Evolutionary conservation across 2,329 filamentous ascomycete genomes (phyloP).

Genomic region (Aureobasidium sp.): DNA sequence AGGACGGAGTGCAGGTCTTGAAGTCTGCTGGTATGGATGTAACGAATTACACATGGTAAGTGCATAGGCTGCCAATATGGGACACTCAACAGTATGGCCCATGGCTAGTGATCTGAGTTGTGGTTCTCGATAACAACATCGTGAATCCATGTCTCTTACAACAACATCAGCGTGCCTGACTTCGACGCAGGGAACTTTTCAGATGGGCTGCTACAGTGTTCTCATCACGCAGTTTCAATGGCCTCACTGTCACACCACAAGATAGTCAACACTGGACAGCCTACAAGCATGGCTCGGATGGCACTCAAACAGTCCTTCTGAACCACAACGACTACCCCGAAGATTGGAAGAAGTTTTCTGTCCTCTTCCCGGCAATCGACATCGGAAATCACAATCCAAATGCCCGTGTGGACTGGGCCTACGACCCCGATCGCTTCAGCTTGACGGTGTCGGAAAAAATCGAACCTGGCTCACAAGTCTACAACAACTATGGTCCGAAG

Average conservation of each 20-base stretch:
- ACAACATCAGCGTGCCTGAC: background rate
- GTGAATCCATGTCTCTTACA: background rate
- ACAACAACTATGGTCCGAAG: constrained; percentile 47
- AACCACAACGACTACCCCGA: constrained; percentile 25
- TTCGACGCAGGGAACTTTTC: constrained; percentile 34
- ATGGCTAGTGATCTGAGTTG: background rate
- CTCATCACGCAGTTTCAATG: constrained; percentile 44
- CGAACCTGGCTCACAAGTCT: constrained; percentile 34
- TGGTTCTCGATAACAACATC: background rate
- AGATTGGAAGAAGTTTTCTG: constrained; percentile 30
- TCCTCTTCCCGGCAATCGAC: constrained; percentile 44
- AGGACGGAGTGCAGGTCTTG: constrained; percentile 25
- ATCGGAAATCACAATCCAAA: constrained; percentile 39
- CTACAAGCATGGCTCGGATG: constrained; percentile 23
- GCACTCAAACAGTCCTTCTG: constrained; percentile 25
- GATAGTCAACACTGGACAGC: constrained; percentile 29
- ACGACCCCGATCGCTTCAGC: constrained; percentile 30
- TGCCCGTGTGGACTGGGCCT: constrained; percentile 41
- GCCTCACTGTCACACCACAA: constrained; percentile 25
- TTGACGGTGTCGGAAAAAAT: constrained; percentile 29
- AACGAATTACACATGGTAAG: constrained; percentile 34
- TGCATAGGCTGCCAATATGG: constrained; percentile 5
- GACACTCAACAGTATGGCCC: background rate
- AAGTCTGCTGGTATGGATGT: constrained; percentile 22
- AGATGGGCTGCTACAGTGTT: constrained; percentile 45